phyloP scores from a whole-genome alignment of 1,284 basidiomycete species.

The Trichosporon asahii region DNA sequence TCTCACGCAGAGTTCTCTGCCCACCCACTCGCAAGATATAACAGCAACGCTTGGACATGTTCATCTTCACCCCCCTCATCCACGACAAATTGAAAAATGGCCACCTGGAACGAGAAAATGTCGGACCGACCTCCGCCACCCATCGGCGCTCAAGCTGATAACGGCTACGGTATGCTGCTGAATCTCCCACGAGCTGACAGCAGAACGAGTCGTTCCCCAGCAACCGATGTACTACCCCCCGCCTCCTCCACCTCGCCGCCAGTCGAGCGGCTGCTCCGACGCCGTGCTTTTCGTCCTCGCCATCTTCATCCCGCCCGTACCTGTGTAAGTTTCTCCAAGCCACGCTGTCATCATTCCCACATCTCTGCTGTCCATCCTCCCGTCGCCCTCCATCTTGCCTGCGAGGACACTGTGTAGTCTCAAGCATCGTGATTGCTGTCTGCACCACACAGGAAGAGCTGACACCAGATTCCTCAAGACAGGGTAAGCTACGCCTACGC shows the following conservation, averaged over 20 bases:
- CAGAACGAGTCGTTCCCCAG: background rate
- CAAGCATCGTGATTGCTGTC: too few species aligned
- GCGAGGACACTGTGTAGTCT: too few species aligned
- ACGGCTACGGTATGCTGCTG: background rate
- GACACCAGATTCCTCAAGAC: constrained; percentile 2
- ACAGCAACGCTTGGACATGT: background rate
- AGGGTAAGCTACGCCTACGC: background rate
- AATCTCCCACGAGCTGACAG: background rate
- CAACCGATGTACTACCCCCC: background rate
- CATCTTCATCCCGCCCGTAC: background rate
- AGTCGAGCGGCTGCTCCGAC: background rate
- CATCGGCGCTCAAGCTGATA: background rate
- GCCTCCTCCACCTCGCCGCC: background rate
- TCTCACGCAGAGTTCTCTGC: background rate
- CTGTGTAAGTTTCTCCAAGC: background rate
- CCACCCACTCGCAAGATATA: background rate
- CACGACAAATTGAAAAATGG: background rate
- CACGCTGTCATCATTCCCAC: background rate
- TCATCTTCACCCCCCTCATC: background rate
- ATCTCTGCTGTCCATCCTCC: background rate
- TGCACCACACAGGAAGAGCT: background rate
- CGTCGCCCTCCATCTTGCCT: background rate
- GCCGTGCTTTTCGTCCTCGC: background rate
- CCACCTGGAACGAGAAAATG: background rate
- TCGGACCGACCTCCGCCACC: background rate